Base-by-base conservation (phyloP, 2,329 filamentous ascomycete genomes). In the Scopulariopsis brevicaulis region DNA sequence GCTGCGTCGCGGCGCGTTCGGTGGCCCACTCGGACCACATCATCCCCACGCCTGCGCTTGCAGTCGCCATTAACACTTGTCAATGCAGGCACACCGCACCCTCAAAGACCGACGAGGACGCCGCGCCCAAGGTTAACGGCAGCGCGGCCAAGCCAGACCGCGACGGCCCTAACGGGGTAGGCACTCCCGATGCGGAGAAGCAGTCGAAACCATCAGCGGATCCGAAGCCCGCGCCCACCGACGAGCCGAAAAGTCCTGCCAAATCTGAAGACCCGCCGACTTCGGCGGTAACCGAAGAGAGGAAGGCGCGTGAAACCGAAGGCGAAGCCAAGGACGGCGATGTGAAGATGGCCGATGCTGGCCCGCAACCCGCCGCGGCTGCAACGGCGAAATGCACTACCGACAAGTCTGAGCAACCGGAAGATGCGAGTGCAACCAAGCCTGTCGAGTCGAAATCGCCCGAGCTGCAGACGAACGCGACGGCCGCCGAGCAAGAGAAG, bases 111-210 rank as follows among this genome's bases (percentile, higher is more conserved):
- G 55, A 58, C 18, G 59, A 62, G 12, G 48, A 64, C 22, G 63
- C 65, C 53, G 60, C 64, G 25, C 62, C 66, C 8, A 57, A 60
- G 8, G 59, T 66, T 4, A 69, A 69, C 34, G 67, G 65, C 24
- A 60, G 64, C 50, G 55, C 58, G 50, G 65, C 20, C n/a, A 57
- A 64, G 58, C 48, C 67, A n/a, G 59, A 63, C 15, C 59, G 55
- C 35, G 54, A 53, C 4, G 59, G 58, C n/a, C 62, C 60, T 55
- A 69, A 69, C 55, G 66, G 67, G 24, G 63, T 65, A 18, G 46
- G n/a, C 12, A 24, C 46, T 22, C 20, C 43, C 15, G 24, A 32
- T 15, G 20, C 57, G 52, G 43, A 58, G 32, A 55, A 58, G 28
- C 35, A 46, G 11, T 37, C 18, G 20, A 50, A 15, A 4, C 25